phyloP scores from a whole-genome alignment of 2,329 filamentous ascomycete species.

The Beauveria sp. region DNA sequence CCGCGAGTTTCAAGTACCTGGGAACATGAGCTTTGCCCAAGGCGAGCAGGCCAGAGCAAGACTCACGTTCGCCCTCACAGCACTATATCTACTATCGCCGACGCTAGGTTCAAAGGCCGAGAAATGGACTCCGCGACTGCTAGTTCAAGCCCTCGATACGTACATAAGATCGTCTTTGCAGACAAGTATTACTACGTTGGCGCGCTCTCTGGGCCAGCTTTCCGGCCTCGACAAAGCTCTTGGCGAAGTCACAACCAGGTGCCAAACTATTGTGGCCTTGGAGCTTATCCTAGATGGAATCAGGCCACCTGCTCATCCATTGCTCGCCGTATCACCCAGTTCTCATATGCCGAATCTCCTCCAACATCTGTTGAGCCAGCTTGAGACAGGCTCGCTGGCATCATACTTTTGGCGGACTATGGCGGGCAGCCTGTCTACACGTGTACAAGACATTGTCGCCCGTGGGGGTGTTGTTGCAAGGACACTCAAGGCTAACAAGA shows the following conservation, averaged over 20 bases:
- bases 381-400: slow-evolving; percentile 80
- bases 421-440: slow-evolving; percentile 65
- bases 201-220: slow-evolving; percentile 69
- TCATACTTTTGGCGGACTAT: slow-evolving; percentile 93
- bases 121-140: slow-evolving; percentile 57
- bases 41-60: slow-evolving; percentile 67
- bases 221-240: slow-evolving; percentile 77
- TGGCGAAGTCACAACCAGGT: slow-evolving; percentile 71
- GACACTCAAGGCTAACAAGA: slow-evolving; percentile 68
- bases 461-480: slow-evolving; percentile 78
- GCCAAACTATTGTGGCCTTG: slow-evolving; percentile 85
- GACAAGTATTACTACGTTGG: slow-evolving; percentile 65
- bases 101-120: slow-evolving; percentile 44
- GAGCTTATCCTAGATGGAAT: slow-evolving; percentile 67
- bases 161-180: slow-evolving; percentile 79
- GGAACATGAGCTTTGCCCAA: slow-evolving; percentile 51
- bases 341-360: slow-evolving; percentile 48
- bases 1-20: slow-evolving; percentile 68
- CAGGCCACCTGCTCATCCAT: slow-evolving; percentile 61
- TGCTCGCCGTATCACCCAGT: slow-evolving; percentile 37
- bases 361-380: slow-evolving; percentile 61
- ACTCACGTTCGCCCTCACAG: slow-evolving; percentile 64
- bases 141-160: slow-evolving; percentile 69
- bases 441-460: slow-evolving; percentile 77
- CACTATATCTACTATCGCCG: slow-evolving; percentile 77